Evolutionary conservation across 1,284 basidiomycete species (phyloP), one percentile per base, ranked within the genome.

Genomic region (Neotropicomus parvogracilis): DNA sequence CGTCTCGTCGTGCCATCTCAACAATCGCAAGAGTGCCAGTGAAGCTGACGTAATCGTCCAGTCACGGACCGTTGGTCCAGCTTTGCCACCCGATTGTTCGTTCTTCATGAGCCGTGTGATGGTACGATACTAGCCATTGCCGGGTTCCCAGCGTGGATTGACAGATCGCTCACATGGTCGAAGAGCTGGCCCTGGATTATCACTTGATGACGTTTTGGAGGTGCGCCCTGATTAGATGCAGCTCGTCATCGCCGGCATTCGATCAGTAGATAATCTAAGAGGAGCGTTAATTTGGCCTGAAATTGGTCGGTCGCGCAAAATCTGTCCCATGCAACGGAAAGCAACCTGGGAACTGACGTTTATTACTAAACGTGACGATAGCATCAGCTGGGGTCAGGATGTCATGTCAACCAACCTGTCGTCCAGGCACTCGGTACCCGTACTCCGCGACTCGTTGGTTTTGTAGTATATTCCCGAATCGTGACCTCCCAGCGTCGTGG

Each of bases 321-420:
- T 21, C 9, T 20, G 36, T 44, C 39, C 16, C 44, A 35, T 29
- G 26, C 33, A 39, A 38, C 43, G 12, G 44, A 48, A 32, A 49
- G 37, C 29, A 57, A 49, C 27, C 13, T 20, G 21, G 24, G 21
- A n/a, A 19, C 26, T 28, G 33, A 43, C 13, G 26, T 42, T 13
- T 6, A 12, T 40, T 20, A 26, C 29, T 19, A 37, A 20, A 33
- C 29, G 44, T 5, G 40, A 39, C 11, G 27, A 16, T 28, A n/a
- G 28, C n/a, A 21, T 24, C 16, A 19, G 12, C 38, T 49, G 29
- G 54, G 36, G 26, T 42, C 27, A 40, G 34, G 40, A 57, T 40
- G 27, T 24, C 24, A 48, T 51, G 45, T 48, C 47, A 49, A 47
- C 54, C 44, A 35, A 28, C 33, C n/a, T 34, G 27, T 46, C 48